phyloP scores from a whole-genome alignment of 176 grass and related monocot genomes.

The Paspalum notatum region DNA sequence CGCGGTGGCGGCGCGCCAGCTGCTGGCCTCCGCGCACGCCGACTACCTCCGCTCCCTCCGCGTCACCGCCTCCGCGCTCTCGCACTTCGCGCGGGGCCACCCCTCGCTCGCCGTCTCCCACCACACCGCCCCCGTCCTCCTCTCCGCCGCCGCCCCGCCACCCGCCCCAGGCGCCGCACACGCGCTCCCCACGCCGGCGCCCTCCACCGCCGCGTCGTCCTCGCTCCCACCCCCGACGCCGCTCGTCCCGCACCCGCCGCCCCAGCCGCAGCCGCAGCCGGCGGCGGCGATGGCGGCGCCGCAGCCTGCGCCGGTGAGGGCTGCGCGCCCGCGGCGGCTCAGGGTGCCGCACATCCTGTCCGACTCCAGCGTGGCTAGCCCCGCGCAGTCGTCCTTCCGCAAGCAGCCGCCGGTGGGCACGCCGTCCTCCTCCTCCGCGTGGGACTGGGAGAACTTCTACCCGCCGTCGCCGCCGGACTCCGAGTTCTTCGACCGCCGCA shows the following conservation, averaged over 20 bases:
- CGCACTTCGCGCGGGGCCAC: conserved; percentile 79
- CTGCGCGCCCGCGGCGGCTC: conserved; percentile 37
- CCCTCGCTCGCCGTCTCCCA: conserved; percentile 84
- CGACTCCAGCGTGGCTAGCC: conserved; percentile 57
- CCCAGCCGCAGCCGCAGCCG: not conserved
- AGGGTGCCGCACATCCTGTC: conserved; percentile 80
- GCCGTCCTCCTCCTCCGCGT: conserved; percentile 86
- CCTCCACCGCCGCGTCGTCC: conserved; percentile 31
- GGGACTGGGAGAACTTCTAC: conserved; percentile 96
- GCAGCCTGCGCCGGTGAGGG: conserved; percentile 37
- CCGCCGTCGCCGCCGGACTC: conserved; percentile 96
- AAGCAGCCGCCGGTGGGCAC: conserved; percentile 54
- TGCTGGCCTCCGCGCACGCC: conserved; percentile 84
- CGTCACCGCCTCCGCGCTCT: conserved; percentile 70
- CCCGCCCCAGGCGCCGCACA: not conserved
- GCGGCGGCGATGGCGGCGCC: not conserved
- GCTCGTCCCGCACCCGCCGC: conserved; percentile 28
- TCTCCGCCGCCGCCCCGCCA: conserved; percentile 47
- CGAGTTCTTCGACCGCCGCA: conserved; percentile 84
- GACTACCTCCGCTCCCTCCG: conserved; percentile 94
- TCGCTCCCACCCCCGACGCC: conserved; percentile 39
- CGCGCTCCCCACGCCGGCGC: conserved; percentile 30
- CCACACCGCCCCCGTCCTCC: conserved; percentile 77
- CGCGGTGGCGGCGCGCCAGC: conserved; percentile 77
- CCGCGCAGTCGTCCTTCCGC: conserved; percentile 50